phyloP scores from a whole-genome alignment of 83 land plant genomes.

The Diphasiastrum complanatum region DNA sequence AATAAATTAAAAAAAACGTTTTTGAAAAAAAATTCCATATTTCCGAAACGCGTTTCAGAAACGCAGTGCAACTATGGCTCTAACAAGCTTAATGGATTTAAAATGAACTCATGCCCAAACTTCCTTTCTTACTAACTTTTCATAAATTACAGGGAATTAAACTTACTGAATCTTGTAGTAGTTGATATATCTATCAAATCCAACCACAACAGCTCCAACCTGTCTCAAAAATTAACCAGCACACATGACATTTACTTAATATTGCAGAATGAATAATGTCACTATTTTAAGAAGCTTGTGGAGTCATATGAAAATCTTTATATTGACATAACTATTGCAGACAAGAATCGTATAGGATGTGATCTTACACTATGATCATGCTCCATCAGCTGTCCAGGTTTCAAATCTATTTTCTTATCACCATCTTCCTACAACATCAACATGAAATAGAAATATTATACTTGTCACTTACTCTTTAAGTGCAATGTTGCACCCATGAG shows the following conservation, averaged over 20 bases:
- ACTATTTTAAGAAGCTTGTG: background rate
- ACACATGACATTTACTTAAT: background rate
- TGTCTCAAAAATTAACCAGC: slow-evolving; percentile 16
- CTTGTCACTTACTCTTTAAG: too few species aligned
- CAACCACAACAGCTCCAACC: slow-evolving; percentile 99
- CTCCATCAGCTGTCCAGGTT: slow-evolving; percentile 84
- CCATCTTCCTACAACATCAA: slow-evolving; percentile 91
- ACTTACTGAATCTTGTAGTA: slow-evolving; percentile 95
- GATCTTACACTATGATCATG: slow-evolving; percentile 71
- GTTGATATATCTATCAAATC: slow-evolving; percentile 90
- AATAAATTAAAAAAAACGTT: too few species aligned
- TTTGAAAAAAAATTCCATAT: too few species aligned
- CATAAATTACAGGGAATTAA: background rate
- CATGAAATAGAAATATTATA: background rate
- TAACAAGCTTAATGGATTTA: too few species aligned
- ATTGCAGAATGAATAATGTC: background rate
- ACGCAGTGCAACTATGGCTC: too few species aligned
- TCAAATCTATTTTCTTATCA: slow-evolving; percentile 69
- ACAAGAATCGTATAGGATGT: background rate
- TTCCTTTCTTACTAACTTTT: too few species aligned
- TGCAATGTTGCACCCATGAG: too few species aligned
- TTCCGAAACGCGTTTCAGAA: too few species aligned
- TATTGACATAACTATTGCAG: background rate
- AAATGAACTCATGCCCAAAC: too few species aligned
- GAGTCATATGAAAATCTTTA: background rate